phyloP scores from a whole-genome alignment of 176 grass and related monocot genomes.

The Lolium multiflorum region DNA sequence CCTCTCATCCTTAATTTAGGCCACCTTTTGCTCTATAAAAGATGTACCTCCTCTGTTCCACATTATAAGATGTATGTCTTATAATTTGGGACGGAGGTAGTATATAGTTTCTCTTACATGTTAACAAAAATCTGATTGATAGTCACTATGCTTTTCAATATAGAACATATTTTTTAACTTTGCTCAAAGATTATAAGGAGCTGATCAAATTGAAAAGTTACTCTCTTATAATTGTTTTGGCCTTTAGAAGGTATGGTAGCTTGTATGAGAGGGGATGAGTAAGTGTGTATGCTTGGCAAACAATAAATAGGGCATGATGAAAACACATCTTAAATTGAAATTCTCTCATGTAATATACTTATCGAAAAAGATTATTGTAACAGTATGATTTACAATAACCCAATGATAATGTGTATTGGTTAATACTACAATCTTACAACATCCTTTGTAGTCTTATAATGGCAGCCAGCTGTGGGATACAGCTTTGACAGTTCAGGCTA shows the following conservation, averaged over 20 bases:
- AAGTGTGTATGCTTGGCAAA: background rate
- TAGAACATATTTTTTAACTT: background rate
- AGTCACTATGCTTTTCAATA: background rate
- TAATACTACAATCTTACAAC: background rate
- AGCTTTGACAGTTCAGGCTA: conserved; percentile 15
- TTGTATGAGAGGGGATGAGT: background rate
- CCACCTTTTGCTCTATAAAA: background rate
- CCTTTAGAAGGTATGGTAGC: background rate
- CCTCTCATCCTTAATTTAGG: background rate
- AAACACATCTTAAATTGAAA: background rate
- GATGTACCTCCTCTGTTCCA: background rate
- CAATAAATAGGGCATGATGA: background rate
- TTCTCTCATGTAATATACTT: too few relatives aligned
- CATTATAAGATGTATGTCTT: too few relatives aligned
- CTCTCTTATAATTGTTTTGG: background rate
- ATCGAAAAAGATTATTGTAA: background rate
- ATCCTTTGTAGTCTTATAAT: conserved; percentile 11
- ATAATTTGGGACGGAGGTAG: background rate
- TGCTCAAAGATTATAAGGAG: background rate
- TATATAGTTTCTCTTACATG: background rate
- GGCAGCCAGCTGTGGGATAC: conserved; percentile 20
- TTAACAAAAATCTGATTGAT: background rate
- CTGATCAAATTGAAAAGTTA: background rate
- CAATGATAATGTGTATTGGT: background rate
- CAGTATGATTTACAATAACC: background rate